A percentile compares a stretch with the other conserved stretches of the same genome.
These are phyloP conservation scores for Plasmodium inui DNA, from an alignment of 169 alveolate species.

Conservation along the genomic window DNA sequence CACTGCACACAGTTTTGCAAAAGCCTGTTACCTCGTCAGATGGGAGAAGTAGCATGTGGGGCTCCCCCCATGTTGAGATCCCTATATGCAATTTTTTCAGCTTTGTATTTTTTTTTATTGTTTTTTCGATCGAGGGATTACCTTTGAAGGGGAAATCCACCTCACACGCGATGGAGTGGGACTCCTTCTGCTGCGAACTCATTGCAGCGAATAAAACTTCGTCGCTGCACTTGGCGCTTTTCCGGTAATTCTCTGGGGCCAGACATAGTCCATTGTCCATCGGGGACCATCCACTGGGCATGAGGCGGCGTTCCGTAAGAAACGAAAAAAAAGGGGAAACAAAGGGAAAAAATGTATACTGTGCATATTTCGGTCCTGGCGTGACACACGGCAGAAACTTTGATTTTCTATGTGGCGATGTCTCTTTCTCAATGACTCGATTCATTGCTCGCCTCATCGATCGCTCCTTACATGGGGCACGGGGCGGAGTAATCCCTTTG, in stretches of 20 bases:
- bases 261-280: constrained; percentile 29
- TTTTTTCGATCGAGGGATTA: neutral
- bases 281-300: constrained; percentile 59
- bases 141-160: constrained; percentile 74
- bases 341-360: neutral
- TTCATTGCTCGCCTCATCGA: neutral
- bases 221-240: constrained; percentile 45
- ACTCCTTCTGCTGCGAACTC: constrained; percentile 47
- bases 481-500: constrained; percentile 35
- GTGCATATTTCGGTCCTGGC: neutral
- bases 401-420: neutral
- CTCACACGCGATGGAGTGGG: constrained; percentile 40
- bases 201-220: constrained; percentile 27
- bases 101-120: neutral
- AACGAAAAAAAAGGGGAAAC: neutral
- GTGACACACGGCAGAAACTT: neutral
- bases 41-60: neutral
- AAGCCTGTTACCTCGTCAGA: neutral
- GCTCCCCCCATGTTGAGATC: neutral
- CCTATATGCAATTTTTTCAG: neutral
- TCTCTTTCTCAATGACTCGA: neutral
- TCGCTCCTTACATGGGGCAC: constrained; percentile 60
- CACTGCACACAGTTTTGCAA: neutral
- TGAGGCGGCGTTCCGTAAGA: neutral
- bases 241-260: constrained; percentile 56